phyloP scores from a whole-genome alignment of 1,284 basidiomycete genomes.

The Tranzscheliella williamsii region DNA sequence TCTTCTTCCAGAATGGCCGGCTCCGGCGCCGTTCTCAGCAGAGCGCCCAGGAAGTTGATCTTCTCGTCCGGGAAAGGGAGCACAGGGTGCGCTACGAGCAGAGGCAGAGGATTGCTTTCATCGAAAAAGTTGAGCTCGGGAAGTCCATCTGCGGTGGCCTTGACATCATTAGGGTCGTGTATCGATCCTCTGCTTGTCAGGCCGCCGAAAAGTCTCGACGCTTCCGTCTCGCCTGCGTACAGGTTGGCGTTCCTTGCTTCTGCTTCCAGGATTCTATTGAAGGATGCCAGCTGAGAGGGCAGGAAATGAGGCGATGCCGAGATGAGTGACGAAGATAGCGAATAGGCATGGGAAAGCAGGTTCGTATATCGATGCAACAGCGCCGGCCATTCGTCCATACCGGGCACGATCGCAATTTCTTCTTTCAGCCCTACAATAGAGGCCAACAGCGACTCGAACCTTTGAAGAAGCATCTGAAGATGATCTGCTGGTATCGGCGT shows the following conservation, averaged over 20 bases:
- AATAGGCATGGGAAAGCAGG: conserved; percentile 48
- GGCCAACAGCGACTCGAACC: conserved; percentile 47
- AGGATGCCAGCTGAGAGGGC: conserved; percentile 41
- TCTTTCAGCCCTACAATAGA: conserved; percentile 49
- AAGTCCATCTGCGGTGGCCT: conserved; percentile 28
- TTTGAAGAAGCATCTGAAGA: conserved; percentile 43
- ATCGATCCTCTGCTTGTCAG: conserved; percentile 2
- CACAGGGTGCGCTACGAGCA: conserved; percentile 40
- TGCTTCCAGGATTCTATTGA: conserved; percentile 44
- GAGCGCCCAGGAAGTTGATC: conserved; percentile 48
- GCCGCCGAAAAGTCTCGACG: conserved; percentile 17
- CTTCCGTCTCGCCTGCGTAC: conserved; percentile 24
- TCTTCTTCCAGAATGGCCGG: conserved; percentile 35
- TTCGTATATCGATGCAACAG: conserved; percentile 45
- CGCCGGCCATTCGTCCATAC: conserved; percentile 51
- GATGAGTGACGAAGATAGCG: conserved; percentile 39
- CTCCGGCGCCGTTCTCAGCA: conserved; percentile 50
- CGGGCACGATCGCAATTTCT: conserved; percentile 45
- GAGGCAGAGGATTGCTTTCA: conserved; percentile 27
- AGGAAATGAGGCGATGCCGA: conserved; percentile 47
- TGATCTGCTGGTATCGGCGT: conserved; percentile 34
- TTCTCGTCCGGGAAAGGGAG: conserved; percentile 44
- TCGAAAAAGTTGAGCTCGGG: conserved; percentile 45
- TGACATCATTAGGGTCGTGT: conserved; percentile 24
- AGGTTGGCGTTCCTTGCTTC: conserved; percentile 44